Conservation (phyloP, 345 rosid species). For the Carallia pectinifolia region DNA sequence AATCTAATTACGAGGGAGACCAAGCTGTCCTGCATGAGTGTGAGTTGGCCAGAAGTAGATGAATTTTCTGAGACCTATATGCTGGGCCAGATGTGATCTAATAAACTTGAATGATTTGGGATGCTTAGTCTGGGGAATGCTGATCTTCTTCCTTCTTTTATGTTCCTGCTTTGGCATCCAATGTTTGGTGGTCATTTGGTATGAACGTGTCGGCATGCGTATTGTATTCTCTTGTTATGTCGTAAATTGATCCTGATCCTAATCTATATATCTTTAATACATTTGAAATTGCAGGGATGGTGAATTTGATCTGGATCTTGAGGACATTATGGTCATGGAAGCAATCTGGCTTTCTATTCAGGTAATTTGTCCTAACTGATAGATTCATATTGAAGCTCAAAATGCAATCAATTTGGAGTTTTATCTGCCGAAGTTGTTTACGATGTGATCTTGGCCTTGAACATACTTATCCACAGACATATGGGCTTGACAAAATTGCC, state of each 20-base stretch:
- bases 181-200: too few relatives aligned
- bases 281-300: constrained; percentile 57
- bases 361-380: constrained; percentile 33
- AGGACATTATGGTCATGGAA: constrained; percentile 95
- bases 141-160: not conserved
- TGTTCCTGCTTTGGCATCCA: not conserved
- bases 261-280: constrained; percentile 7
- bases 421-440: not conserved
- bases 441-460: too few relatives aligned
- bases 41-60: not conserved
- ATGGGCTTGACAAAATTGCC: too few relatives aligned
- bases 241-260: too few relatives aligned
- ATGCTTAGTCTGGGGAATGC: not conserved
- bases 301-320: constrained; percentile 92
- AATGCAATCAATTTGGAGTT: not conserved
- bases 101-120: not conserved
- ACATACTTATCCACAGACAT: too few relatives aligned
- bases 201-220: not conserved
- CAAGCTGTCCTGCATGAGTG: not conserved
- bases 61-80: not conserved
- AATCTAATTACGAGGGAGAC: too few relatives aligned
- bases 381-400: not conserved
- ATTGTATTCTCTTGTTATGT: not conserved
- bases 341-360: constrained; percentile 98
- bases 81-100: not conserved